These are phyloP conservation scores for Glycyrrhiza uralensis DNA, from an alignment of 306 rosid genomes.

Conservation along the genomic window DNA sequence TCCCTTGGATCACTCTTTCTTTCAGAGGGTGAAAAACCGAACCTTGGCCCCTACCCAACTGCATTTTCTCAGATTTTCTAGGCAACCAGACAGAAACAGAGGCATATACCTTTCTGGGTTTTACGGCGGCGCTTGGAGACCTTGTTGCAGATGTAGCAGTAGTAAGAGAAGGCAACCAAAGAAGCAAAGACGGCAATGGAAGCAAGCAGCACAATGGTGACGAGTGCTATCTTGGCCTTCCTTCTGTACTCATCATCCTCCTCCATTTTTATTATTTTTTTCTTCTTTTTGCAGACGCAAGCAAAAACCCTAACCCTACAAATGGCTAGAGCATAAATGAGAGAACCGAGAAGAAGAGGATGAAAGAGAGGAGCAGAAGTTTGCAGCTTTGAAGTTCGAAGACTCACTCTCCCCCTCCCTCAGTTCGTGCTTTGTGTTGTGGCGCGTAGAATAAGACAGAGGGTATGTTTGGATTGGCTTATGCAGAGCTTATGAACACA, in stretches of 20 bases:
- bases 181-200: conserved; percentile 68
- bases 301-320: neutral
- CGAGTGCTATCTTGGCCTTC: conserved; percentile 52
- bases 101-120: conserved; percentile 44
- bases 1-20: neutral
- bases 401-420: conserved; percentile 15
- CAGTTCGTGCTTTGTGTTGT: conserved; percentile 32
- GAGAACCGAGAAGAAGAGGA: conserved; percentile 15
- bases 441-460: conserved; percentile 53
- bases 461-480: too few relatives aligned
- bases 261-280: conserved; percentile 43
- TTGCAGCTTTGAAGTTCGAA: conserved; percentile 30
- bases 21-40: neutral
- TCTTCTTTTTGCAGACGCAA: neutral
- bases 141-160: conserved; percentile 76
- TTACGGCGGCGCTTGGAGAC: conserved; percentile 62
- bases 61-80: conserved; percentile 3
- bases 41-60: neutral
- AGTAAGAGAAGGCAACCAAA: conserved; percentile 76
- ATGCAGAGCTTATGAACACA: too few relatives aligned
- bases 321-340: neutral
- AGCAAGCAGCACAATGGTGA: conserved; percentile 59
- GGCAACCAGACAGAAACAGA: conserved; percentile 1
- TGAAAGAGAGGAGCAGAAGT: neutral
- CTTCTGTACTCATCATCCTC: conserved; percentile 52